Percentiles rank a stretch among this genome's conserved stretches.
Conservation (phyloP, 1,139 yeast genomes). For the Taphrina deformans region DNA sequence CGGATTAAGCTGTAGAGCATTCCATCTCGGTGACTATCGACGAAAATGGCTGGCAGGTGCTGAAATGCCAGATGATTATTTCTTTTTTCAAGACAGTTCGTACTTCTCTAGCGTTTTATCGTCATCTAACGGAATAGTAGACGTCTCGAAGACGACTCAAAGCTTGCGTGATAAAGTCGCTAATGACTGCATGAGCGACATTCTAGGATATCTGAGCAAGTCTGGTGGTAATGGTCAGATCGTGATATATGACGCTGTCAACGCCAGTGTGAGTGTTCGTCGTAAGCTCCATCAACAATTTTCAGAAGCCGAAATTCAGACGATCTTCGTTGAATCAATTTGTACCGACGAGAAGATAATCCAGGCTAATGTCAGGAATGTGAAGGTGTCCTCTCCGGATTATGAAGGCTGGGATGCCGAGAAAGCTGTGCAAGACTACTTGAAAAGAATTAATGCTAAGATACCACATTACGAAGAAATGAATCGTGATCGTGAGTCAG, state of each 20-base stretch:
- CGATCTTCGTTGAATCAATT: conserved; percentile 81
- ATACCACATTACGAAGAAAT: conserved; percentile 53
- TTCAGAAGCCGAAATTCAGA: conserved; percentile 62
- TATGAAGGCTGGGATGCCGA: conserved; percentile 67
- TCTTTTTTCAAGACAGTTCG: conserved; percentile 54
- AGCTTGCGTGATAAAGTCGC: conserved; percentile 61
- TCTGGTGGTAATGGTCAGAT: conserved; percentile 71
- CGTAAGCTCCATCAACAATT: conserved; percentile 58
- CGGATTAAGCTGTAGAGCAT: conserved; percentile 88
- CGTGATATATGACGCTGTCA: conserved; percentile 94
- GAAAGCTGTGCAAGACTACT: conserved; percentile 50
- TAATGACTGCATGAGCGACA: conserved; percentile 66
- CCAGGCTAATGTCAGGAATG: conserved; percentile 77
- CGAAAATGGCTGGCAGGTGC: conserved; percentile 55
- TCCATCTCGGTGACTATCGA: conserved; percentile 91
- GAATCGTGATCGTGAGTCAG: conserved; percentile 49
- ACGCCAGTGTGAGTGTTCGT: conserved; percentile 73
- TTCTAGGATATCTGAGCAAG: conserved; percentile 59
- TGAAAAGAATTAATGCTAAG: conserved; percentile 50
- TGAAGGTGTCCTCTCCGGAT: conserved; percentile 79
- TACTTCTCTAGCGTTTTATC: background rate
- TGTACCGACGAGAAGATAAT: conserved; percentile 73
- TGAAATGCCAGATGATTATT: conserved; percentile 68
- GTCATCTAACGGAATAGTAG: background rate
- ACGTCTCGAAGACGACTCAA: conserved; percentile 51